Conservation (phyloP, 2,329 filamentous ascomycete species). For the Xylariaceae sp. region DNA sequence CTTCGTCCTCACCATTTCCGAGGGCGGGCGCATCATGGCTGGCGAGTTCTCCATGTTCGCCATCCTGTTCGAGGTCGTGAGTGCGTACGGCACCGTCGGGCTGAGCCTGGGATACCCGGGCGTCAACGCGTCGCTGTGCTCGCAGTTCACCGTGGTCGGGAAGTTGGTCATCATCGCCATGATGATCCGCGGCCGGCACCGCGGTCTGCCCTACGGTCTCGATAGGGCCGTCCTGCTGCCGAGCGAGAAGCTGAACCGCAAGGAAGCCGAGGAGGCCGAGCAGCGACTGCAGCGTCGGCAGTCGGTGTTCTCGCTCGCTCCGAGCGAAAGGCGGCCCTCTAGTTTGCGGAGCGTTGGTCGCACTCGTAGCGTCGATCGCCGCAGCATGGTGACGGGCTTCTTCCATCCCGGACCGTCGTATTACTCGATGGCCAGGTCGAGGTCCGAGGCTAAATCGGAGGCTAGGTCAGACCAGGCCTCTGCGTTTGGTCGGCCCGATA, state of each 20-base stretch:
- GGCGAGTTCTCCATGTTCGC: constrained; percentile 62
- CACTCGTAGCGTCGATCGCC: constrained; percentile 27
- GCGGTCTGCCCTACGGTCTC: constrained; percentile 62
- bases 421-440: constrained; percentile 21
- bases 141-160: constrained; percentile 70
- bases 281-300: constrained; percentile 31
- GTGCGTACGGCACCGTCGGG: constrained; percentile 91
- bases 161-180: constrained; percentile 65
- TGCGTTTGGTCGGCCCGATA: constrained; percentile 16
- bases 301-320: constrained; percentile 30
- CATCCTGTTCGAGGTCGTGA: constrained; percentile 79
- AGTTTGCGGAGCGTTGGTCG: constrained; percentile 23
- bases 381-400: constrained; percentile 24
- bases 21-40: constrained; percentile 64
- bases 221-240: constrained; percentile 57
- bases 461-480: constrained; percentile 10
- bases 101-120: constrained; percentile 76
- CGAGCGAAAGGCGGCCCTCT: constrained; percentile 14
- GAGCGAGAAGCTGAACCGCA: constrained; percentile 50
- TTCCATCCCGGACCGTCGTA: constrained; percentile 29
- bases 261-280: constrained; percentile 46
- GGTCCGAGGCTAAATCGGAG: constrained; percentile 19
- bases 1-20: constrained; percentile 87
- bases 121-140: constrained; percentile 74
- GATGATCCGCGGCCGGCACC: constrained; percentile 64